A percentile compares a stretch with the other conserved stretches of the same genome.
These are phyloP conservation scores for Spatholobus suberectus DNA, from an alignment of 306 rosid species.

Conservation along the genomic window DNA sequence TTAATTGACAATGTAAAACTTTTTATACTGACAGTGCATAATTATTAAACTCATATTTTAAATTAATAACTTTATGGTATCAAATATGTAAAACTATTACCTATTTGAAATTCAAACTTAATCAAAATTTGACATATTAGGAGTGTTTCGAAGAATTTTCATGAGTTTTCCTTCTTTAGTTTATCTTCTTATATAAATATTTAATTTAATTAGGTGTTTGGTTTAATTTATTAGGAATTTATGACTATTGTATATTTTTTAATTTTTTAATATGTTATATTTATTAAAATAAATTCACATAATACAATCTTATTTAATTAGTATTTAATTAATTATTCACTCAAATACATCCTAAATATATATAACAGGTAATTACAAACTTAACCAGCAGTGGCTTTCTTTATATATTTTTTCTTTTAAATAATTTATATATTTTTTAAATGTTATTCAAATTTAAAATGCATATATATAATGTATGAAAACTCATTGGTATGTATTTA, in stretches of 20 bases:
- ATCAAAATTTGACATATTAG: not conserved
- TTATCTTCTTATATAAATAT: not conserved
- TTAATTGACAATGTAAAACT: no score
- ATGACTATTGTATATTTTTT: no score
- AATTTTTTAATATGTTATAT: no score
- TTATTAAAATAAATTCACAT: no score
- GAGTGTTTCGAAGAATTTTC: not conserved
- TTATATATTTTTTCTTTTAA: not conserved
- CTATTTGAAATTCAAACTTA: not conserved
- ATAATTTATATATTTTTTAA: not conserved
- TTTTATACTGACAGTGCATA: no score
- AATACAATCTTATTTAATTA: no score
- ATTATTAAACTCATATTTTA: no score
- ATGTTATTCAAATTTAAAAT: not conserved
- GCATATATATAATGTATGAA: no score
- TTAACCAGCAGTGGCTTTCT: not conserved
- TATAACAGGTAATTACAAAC: not conserved
- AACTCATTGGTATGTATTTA: no score
- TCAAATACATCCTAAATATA: not conserved
- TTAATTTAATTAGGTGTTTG: not conserved
- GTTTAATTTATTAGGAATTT: no score
- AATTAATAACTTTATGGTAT: no score
- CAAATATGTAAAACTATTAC: no score
- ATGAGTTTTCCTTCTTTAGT: not conserved
- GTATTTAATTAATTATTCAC: not conserved